Percentiles rank a stretch among this genome's conserved stretches.
Evolutionary conservation across 345 rosid genomes (phyloP).

Genomic region (Euphorbia lathyris): DNA sequence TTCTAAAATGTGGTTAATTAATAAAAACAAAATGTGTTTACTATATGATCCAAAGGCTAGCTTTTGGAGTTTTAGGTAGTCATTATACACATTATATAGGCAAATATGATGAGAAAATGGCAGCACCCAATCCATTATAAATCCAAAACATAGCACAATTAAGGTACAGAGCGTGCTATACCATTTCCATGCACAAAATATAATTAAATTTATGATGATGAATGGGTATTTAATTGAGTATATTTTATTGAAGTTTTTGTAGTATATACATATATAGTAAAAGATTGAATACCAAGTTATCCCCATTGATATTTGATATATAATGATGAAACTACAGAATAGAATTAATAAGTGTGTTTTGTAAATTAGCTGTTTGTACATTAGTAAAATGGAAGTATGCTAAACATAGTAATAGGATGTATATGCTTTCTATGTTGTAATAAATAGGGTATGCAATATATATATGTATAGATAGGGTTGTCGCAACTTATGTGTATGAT

Average conservation of each 20-base stretch:
- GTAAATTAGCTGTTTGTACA: slow-evolving; percentile 12
- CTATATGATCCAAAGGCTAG: background rate
- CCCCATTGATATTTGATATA: too few relatives aligned
- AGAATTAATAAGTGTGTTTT: background rate
- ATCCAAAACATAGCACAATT: slow-evolving; percentile 33
- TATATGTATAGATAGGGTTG: background rate
- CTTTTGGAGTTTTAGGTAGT: background rate
- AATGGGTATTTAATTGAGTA: slow-evolving; percentile 6
- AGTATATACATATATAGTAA: background rate
- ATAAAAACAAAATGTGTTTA: background rate
- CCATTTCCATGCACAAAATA: slow-evolving; percentile 42
- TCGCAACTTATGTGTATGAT: background rate
- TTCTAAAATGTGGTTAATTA: too few relatives aligned
- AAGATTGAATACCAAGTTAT: background rate
- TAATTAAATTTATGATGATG: slow-evolving; percentile 4
- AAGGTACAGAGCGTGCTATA: slow-evolving; percentile 50
- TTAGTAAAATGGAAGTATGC: slow-evolving; percentile 3
- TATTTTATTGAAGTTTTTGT: background rate
- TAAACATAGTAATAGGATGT: slow-evolving; percentile 4
- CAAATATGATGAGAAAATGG: slow-evolving; percentile 1
- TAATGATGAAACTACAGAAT: background rate
- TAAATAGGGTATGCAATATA: background rate
- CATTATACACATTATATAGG: background rate
- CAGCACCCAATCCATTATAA: slow-evolving; percentile 16
- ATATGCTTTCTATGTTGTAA: slow-evolving; percentile 9